Evolutionary conservation across 495 filamentous ascomycete species (phyloP).

Genomic region (Penicillium bovifimosum): DNA sequence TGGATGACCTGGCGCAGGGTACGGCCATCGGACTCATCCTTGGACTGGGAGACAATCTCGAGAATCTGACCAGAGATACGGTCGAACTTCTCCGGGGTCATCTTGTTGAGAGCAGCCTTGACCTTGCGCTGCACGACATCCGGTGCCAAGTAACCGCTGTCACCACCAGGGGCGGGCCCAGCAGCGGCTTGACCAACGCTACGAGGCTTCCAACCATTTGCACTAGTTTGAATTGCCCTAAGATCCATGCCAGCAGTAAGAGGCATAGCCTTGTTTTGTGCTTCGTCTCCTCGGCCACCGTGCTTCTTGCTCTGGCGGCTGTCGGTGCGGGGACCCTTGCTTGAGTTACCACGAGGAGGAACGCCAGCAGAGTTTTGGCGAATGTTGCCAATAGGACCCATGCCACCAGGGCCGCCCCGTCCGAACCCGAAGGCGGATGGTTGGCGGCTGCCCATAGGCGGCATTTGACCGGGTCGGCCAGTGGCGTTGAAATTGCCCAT

Average conservation of each 20-base stretch:
- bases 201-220: slow-evolving; percentile 84
- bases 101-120: slow-evolving; percentile 97
- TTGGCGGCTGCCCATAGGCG: slow-evolving; percentile 1
- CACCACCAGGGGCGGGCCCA: slow-evolving; percentile 50
- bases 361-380: slow-evolving; percentile 18
- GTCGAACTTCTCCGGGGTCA: slow-evolving; percentile 99
- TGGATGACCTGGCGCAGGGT: slow-evolving; percentile 97
- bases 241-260: slow-evolving; percentile 75
- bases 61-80: slow-evolving; percentile 92
- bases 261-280: slow-evolving; percentile 77
- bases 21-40: slow-evolving; percentile 88
- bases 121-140: slow-evolving; percentile 97
- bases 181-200: slow-evolving; percentile 51
- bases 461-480: slow-evolving; percentile 2
- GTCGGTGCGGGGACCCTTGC: slow-evolving; percentile 28
- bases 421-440: not conserved
- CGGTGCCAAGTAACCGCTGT: slow-evolving; percentile 63
- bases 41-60: slow-evolving; percentile 87
- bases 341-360: slow-evolving; percentile 28
- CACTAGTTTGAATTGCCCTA: slow-evolving; percentile 65
- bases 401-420: slow-evolving; percentile 14
- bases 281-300: slow-evolving; percentile 50
- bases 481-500: slow-evolving; percentile 2
- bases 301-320: slow-evolving; percentile 44
- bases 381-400: slow-evolving; percentile 46